Conservation (phyloP, 2,329 filamentous ascomycete genomes). For the Leptographium galeiforme region DNA sequence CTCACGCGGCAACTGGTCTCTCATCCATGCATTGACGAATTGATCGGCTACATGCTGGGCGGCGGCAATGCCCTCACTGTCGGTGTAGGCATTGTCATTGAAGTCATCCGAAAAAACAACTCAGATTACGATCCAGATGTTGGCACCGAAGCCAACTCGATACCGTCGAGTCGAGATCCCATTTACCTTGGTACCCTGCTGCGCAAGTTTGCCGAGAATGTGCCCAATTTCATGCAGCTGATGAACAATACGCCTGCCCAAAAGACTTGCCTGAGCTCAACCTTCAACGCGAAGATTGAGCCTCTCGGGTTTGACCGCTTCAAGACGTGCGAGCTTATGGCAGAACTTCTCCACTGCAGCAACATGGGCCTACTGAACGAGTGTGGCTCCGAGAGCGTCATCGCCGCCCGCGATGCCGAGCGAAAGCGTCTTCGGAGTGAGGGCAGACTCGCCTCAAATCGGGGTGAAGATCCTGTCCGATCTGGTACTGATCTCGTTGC, state of each 20-base stretch:
- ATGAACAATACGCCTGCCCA: constrained; percentile 67
- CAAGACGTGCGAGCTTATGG: constrained; percentile 98
- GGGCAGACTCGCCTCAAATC: constrained; percentile 50
- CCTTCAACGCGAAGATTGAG: constrained; percentile 83
- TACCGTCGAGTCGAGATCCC: constrained; percentile 76
- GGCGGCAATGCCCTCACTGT: constrained; percentile 92
- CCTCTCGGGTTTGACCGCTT: constrained; percentile 94
- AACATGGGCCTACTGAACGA: constrained; percentile 98
- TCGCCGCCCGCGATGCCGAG: constrained; percentile 65
- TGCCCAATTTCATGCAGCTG: constrained; percentile 86
- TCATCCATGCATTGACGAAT: constrained; percentile 62
- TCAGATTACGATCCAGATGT: constrained; percentile 96
- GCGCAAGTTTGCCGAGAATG: constrained; percentile 75
- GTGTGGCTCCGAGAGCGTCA: constrained; percentile 74
- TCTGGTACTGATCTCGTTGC: constrained; percentile 49
- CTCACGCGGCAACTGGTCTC: constrained; percentile 91
- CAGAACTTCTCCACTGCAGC: constrained; percentile 90
- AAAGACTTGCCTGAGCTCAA: constrained; percentile 65
- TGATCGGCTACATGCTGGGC: constrained; percentile 84
- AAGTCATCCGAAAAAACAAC: constrained; percentile 98
- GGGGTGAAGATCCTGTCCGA: constrained; percentile 23
- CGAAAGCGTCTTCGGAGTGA: constrained; percentile 66
- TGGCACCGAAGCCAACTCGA: constrained; percentile 62
- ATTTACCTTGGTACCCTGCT: constrained; percentile 91
- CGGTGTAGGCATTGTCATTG: constrained; percentile 92